Evolutionary conservation across 106 monocot species (phyloP), one percentile per base, ranked within the genome.

Genomic region (Iris macrosiphon): DNA sequence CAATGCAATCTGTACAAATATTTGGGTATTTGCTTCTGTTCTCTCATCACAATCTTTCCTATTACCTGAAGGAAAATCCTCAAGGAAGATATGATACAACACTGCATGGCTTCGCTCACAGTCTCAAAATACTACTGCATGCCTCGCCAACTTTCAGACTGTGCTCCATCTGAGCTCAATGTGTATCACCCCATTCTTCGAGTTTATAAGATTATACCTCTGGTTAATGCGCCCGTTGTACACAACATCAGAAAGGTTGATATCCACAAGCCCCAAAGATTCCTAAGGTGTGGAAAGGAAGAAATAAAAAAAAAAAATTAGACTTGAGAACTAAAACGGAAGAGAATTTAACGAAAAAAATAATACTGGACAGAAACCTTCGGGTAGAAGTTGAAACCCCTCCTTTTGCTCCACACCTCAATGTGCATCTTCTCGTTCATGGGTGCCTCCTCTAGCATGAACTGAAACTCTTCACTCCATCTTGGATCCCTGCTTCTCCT

Each of bases 391-490:
- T 18, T 41, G 31, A 75, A 73, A 13, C 70, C 47, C 19, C 47
- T 71, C 44, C 75, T 68, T 52, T 77, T 90, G 85, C 82, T 96
- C 49, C 69, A 45, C 17, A 90, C 82, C 77, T 83, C 69, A 13
- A 96, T 80, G 40, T 70, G 86, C 42, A 96, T 80, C 73, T 72
- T 83, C 4, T 90, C 77, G 11, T 82, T 62, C n/a, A 77, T 40
- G n/a, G 85, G 85, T 4, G 66, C 50, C 24, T 83, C 80, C 13
- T 89, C 95, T 40, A 96, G 52, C 58, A 75, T 47, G 51, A 82
- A 96, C 58, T 95, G 81, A 49, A 95, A 95, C 33, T 65, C 81
- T 45, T 84, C 85, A 14, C 74, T 69, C 94, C 96, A 96, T 64
- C 80, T 79, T 7, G 96, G 89, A 52, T 86, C 47, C 31, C 89